Evolutionary conservation across 2,329 filamentous ascomycete genomes (phyloP).

Genomic region (Macrophomina tecta): DNA sequence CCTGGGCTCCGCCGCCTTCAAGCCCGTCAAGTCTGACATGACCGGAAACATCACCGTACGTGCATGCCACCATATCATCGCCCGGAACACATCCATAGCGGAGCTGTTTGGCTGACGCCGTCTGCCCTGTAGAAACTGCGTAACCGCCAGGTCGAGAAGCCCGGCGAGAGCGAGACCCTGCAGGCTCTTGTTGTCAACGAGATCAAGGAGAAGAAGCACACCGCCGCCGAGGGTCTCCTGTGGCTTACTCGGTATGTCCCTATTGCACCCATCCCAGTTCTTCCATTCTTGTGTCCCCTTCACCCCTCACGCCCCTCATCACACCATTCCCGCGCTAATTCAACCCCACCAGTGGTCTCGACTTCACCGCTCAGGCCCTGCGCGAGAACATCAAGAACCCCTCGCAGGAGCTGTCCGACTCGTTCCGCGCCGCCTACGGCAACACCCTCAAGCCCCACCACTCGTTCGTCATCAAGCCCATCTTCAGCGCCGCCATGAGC

Average conservation of each 20-base stretch:
- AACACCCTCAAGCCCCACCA: slow-evolving; percentile 91
- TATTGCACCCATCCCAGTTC: not conserved
- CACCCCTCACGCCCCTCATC: slow-evolving; percentile 1
- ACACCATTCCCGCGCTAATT: slow-evolving; percentile 6
- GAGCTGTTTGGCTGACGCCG: slow-evolving; percentile 1
- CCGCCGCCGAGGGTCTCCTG: slow-evolving; percentile 84
- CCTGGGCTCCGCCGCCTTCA: slow-evolving; percentile 75
- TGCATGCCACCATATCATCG: not conserved
- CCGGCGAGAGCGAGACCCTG: slow-evolving; percentile 78
- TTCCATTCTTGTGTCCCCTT: not conserved
- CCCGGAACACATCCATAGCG: not conserved
- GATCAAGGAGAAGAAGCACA: slow-evolving; percentile 86
- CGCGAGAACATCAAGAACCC: slow-evolving; percentile 74
- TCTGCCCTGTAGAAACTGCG: slow-evolving; percentile 76
- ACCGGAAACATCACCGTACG: slow-evolving; percentile 85
- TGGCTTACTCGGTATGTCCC: slow-evolving; percentile 81
- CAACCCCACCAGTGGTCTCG: slow-evolving; percentile 70
- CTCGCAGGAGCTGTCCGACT: slow-evolving; percentile 77
- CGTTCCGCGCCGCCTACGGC: slow-evolving; percentile 86
- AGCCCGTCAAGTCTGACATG: slow-evolving; percentile 90
- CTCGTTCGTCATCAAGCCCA: slow-evolving; percentile 84
- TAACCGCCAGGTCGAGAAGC: slow-evolving; percentile 78
- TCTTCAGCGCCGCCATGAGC: slow-evolving; percentile 92
- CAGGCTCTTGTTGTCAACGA: slow-evolving; percentile 88
- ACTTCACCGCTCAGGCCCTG: slow-evolving; percentile 89